Evolutionary conservation across 495 filamentous ascomycete species (phyloP).

Genomic region (Xylaria bambusicola): DNA sequence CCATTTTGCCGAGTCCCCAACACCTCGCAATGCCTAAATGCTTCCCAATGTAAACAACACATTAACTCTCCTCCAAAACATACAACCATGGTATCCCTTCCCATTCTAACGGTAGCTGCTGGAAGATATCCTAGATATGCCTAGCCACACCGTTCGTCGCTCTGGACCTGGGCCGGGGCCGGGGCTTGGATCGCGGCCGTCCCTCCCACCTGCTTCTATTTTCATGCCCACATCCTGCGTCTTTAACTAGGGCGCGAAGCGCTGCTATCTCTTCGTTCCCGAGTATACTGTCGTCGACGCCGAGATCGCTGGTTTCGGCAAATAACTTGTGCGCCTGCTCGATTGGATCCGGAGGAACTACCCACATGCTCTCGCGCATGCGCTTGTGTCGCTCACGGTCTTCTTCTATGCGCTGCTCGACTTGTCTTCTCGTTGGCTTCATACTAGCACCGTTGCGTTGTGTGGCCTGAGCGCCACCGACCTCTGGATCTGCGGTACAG

Average conservation of each 20-base stretch:
- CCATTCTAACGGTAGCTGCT: conserved; percentile 6
- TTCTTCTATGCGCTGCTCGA: conserved; percentile 95
- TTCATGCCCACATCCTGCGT: conserved; percentile 1
- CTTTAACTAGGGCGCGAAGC: conserved; percentile 32
- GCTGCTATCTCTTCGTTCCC: conserved; percentile 74
- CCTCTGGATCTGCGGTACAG: conserved; percentile 31
- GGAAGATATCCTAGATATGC: conserved; percentile 7
- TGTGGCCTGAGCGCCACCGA: conserved; percentile 37
- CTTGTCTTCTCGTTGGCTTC: conserved; percentile 78
- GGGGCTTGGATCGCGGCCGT: too few species aligned
- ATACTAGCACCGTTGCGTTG: conserved; percentile 29
- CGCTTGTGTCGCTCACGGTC: conserved; percentile 94
- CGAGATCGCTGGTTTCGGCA: conserved; percentile 78
- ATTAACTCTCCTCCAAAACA: not conserved
- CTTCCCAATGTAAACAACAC: not conserved
- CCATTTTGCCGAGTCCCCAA: not conserved
- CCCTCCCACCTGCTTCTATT: conserved; percentile 1
- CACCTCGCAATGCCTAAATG: conserved; percentile 16
- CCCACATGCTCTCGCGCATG: conserved; percentile 86
- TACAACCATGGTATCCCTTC: not conserved
- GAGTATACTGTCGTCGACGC: conserved; percentile 77
- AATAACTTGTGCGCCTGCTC: conserved; percentile 65
- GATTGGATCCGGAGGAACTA: conserved; percentile 66
- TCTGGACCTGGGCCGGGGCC: conserved; percentile 5
- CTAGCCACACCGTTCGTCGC: conserved; percentile 7